Percentiles rank a stretch among this genome's conserved stretches.
These are phyloP conservation scores for Dalbergia oliveri DNA, from an alignment of 306 rosid genomes.

Conservation along the genomic window DNA sequence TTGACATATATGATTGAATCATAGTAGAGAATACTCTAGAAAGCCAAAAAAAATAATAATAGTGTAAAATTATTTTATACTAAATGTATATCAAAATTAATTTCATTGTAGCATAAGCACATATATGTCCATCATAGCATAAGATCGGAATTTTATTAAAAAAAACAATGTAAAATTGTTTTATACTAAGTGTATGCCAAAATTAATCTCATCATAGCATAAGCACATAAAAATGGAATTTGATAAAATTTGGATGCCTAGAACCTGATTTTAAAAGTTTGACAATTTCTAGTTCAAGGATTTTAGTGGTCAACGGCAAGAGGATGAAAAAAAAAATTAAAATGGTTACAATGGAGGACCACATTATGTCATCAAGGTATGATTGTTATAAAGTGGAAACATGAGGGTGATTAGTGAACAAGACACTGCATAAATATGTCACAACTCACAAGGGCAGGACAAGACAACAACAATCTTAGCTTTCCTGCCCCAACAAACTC, in stretches of 20 bases:
- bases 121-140: too few species aligned
- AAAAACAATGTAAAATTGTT: too few species aligned
- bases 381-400: slow-evolving; percentile 49
- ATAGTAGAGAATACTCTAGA: too few species aligned
- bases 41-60: too few species aligned
- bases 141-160: too few species aligned
- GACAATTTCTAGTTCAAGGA: slow-evolving; percentile 9
- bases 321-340: neutral
- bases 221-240: too few species aligned
- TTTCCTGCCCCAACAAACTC: slow-evolving; percentile 2
- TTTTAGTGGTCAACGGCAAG: slow-evolving; percentile 48
- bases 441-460: slow-evolving; percentile 25
- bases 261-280: slow-evolving; percentile 19
- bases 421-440: slow-evolving; percentile 53
- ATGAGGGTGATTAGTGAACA: slow-evolving; percentile 43
- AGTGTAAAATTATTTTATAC: too few species aligned
- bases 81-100: too few species aligned
- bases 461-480: slow-evolving; percentile 33
- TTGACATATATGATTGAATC: too few species aligned
- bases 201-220: too few species aligned
- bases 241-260: neutral
- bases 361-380: slow-evolving; percentile 39
- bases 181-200: too few species aligned
- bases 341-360: slow-evolving; percentile 32
- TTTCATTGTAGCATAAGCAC: too few species aligned